These are phyloP conservation scores for Phylloboletellus chloephorus DNA, from an alignment of 1,284 basidiomycete genomes.

Conservation along the genomic window DNA sequence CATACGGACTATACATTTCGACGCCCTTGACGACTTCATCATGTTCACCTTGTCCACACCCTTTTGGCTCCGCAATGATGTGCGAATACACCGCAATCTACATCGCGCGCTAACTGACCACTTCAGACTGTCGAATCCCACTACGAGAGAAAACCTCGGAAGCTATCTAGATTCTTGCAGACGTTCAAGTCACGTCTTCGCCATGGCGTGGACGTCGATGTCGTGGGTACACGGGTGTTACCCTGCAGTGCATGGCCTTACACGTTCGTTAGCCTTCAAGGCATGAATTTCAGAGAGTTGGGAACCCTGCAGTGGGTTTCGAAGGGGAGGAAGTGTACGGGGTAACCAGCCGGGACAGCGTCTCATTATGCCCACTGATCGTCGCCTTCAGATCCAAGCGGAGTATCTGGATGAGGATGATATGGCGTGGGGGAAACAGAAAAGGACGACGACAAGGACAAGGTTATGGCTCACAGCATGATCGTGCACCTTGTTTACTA, in stretches of 20 bases:
- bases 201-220: slow-evolving; percentile 12
- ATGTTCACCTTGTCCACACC: slow-evolving; percentile 8
- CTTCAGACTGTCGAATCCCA: slow-evolving; percentile 9
- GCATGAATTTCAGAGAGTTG: slow-evolving; percentile 11
- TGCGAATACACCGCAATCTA: slow-evolving; percentile 5
- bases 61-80: neutral
- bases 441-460: slow-evolving; percentile 10
- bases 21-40: slow-evolving; percentile 8
- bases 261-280: slow-evolving; percentile 13
- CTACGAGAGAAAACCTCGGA: slow-evolving; percentile 8
- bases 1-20: neutral
- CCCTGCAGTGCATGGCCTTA: neutral
- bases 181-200: slow-evolving; percentile 24
- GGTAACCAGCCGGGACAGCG: slow-evolving; percentile 8
- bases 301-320: slow-evolving; percentile 15
- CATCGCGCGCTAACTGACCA: neutral
- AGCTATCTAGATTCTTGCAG: slow-evolving; percentile 6
- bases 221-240: slow-evolving; percentile 12
- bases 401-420: slow-evolving; percentile 28
- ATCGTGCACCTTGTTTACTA: neutral
- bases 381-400: slow-evolving; percentile 17
- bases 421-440: slow-evolving; percentile 23
- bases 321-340: slow-evolving; percentile 18
- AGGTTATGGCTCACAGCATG: neutral
- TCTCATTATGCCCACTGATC: neutral